Base-by-base conservation (phyloP, 2,329 filamentous ascomycete species). In the Colletotrichum sojae region DNA sequence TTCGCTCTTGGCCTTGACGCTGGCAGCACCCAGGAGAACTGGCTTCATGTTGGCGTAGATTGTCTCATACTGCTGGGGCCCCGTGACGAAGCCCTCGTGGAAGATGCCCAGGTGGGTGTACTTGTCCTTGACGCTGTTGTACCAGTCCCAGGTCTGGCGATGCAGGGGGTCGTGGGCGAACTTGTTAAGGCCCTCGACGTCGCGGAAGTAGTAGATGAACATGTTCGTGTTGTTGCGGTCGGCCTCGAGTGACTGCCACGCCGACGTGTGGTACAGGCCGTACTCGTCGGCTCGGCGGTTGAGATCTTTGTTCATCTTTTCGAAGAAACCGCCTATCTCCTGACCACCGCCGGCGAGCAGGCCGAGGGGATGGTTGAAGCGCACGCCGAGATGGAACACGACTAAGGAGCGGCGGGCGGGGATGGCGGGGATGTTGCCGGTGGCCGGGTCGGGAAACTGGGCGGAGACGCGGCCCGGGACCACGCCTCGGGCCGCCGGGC, bases 71-170 rank as follows among this genome's bases (percentile, higher is more conserved):
- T 78, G 77, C 4, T 81, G 79, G 3, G 77, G 75, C 1, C 81
- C 81, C 5, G 83, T 82, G 27, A 80, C 76, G 71, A 85, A 89
- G 0, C 83, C 82, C 80, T 90, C 88, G 73, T 90, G 88, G 69
- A 80, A 89, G 71, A 89, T 84, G 5, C 82, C 81, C 25, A 89
- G 73, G 70, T 86, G 80, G 27, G 74, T 72, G 48, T 78, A 70
- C 27, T 80, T 73, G 52, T 74, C 75, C 58, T 73, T 75, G 62
- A 81, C 80, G 75, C 49, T 18, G 51, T 63, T 67, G 45, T 83
- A 86, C 83, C 83, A 88, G 54, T 84, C 81, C 86, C 85, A 87
- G 0, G 76, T 83, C 45, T 80, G 75, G 13, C 83, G 80, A 73
- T 90, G 88, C 9, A 83, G 63, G 6, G 79, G 73, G 53, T 80